Conservation (phyloP, 1,284 basidiomycete species). For the Cutaneotrichosporon sp. region DNA sequence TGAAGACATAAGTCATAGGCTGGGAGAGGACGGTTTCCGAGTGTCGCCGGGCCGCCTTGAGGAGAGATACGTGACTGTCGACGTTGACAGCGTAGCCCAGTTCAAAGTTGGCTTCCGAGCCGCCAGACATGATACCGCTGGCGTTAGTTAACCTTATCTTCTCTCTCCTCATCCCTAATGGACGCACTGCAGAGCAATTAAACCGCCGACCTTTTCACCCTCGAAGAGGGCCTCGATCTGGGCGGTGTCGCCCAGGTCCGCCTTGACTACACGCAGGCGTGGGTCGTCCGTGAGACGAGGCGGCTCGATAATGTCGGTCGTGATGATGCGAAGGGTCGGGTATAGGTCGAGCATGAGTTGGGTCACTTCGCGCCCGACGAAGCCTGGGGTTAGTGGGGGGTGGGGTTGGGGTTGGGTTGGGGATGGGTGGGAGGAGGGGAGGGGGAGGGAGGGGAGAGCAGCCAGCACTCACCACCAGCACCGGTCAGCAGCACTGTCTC, state of each 20-base stretch:
- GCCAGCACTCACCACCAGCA: slow-evolving; percentile 55
- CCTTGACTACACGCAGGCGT: slow-evolving; percentile 54
- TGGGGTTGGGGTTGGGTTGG: background rate
- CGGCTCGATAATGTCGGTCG: slow-evolving; percentile 61
- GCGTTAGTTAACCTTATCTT: background rate
- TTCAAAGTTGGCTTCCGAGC: slow-evolving; percentile 65
- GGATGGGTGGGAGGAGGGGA: background rate
- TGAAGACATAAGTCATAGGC: slow-evolving; percentile 61
- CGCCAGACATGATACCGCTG: slow-evolving; percentile 67
- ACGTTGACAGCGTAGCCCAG: slow-evolving; percentile 63
- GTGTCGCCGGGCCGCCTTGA: slow-evolving; percentile 57
- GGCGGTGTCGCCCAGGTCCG: slow-evolving; percentile 57
- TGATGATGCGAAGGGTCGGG: slow-evolving; percentile 57
- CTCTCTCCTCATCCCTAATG: too few species aligned
- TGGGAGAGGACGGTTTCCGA: slow-evolving; percentile 35
- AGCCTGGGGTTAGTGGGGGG: slow-evolving; percentile 35
- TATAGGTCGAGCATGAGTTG: slow-evolving; percentile 55
- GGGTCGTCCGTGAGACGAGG: slow-evolving; percentile 53
- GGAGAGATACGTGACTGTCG: slow-evolving; percentile 60
- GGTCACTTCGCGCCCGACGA: slow-evolving; percentile 52
- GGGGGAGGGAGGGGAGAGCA: background rate
- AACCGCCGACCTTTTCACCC: slow-evolving; percentile 47
- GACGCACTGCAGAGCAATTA: slow-evolving; percentile 52
- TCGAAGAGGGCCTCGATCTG: slow-evolving; percentile 55
- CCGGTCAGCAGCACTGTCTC: slow-evolving; percentile 61